Percentiles rank a stretch among this genome's conserved stretches.
These are phyloP conservation scores for Hypoxylon rickii DNA, from an alignment of 495 filamentous ascomycete species.

Conservation along the genomic window DNA sequence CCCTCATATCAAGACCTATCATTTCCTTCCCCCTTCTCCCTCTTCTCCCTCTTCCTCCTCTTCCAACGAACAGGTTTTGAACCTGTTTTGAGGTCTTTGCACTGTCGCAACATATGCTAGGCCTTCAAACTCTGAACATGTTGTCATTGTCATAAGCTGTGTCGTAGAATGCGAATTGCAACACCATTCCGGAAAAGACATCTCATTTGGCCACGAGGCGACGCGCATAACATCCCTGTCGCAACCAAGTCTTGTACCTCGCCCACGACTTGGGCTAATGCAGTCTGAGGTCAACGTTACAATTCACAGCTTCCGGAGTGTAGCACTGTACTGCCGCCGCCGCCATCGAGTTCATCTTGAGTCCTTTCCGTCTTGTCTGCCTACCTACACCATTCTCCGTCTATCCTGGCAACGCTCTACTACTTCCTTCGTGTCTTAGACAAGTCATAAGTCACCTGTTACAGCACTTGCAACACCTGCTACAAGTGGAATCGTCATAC, in stretches of 20 bases:
- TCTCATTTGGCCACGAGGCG: conserved; percentile 35
- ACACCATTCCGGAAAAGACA: conserved; percentile 2
- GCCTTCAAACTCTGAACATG: too few relatives aligned
- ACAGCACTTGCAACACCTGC: too few relatives aligned
- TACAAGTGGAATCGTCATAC: too few relatives aligned
- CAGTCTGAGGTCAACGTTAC: conserved; percentile 41
- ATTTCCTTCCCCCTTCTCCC: not conserved
- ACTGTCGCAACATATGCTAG: too few relatives aligned
- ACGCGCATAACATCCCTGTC: conserved; percentile 33
- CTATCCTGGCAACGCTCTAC: not conserved
- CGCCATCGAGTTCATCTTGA: conserved; percentile 18
- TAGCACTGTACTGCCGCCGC: conserved; percentile 14
- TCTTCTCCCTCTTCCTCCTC: not conserved
- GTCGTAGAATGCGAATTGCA: conserved; percentile 16
- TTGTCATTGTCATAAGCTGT: too few relatives aligned
- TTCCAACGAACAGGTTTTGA: too few relatives aligned
- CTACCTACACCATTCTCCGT: conserved; percentile 4
- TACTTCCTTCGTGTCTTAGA: not conserved
- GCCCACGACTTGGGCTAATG: conserved; percentile 24
- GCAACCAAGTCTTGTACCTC: conserved; percentile 24
- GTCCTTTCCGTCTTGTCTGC: not conserved
- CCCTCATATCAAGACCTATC: conserved; percentile 1
- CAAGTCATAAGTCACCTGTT: not conserved
- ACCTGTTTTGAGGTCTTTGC: too few relatives aligned
- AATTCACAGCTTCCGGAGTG: conserved; percentile 25